phyloP scores from a whole-genome alignment of 2,329 filamentous ascomycete species.

The Ophiostoma piceae region DNA sequence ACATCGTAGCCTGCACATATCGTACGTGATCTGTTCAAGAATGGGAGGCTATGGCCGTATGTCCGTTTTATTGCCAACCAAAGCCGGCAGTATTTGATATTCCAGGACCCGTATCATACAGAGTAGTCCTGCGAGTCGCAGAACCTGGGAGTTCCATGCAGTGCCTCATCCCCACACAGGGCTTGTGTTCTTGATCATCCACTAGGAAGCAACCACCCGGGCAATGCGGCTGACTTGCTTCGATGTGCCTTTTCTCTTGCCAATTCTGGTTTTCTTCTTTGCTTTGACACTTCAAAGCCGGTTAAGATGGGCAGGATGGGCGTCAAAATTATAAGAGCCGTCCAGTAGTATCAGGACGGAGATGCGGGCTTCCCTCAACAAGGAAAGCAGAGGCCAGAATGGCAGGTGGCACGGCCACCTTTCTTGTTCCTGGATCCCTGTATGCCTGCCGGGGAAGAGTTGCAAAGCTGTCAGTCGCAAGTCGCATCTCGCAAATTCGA shows the following conservation, averaged over 20 bases:
- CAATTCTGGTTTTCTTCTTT: background rate
- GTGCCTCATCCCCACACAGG: background rate
- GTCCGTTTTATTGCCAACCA: background rate
- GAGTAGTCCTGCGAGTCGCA: background rate
- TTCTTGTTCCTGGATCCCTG: background rate
- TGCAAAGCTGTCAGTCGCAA: background rate
- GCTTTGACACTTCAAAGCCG: background rate
- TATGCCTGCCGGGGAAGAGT: background rate
- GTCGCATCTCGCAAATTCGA: background rate
- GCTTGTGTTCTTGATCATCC: conserved; percentile 7
- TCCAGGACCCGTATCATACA: background rate
- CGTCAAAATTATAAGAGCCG: too few relatives aligned
- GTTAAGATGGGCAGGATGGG: background rate
- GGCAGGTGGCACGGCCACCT: background rate
- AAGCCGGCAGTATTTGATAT: background rate
- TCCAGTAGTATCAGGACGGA: background rate
- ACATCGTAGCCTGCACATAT: background rate
- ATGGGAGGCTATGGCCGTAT: background rate
- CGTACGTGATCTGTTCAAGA: background rate
- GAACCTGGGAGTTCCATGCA: background rate
- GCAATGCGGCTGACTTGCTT: conserved; percentile 5
- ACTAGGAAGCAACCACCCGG: conserved; percentile 3
- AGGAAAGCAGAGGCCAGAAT: background rate
- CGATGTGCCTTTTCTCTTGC: background rate
- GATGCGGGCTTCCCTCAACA: background rate